Evolutionary conservation across 352 stramenopile genomes (phyloP).

Genomic region (Pythium monospermum): DNA sequence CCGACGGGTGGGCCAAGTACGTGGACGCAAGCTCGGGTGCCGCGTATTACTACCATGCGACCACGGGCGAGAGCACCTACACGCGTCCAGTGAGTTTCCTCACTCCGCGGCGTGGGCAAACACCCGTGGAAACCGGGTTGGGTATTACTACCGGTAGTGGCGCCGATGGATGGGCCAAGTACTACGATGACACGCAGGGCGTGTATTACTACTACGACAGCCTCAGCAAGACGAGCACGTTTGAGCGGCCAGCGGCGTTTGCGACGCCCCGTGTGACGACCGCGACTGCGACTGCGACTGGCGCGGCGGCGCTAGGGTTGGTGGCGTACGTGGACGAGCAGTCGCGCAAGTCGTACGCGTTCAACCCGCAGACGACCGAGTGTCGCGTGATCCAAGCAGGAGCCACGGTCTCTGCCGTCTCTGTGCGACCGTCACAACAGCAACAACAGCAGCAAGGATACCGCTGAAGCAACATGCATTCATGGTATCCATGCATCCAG

Average conservation of each 20-base stretch:
- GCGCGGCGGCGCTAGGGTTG: constrained; percentile 7
- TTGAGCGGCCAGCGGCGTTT: constrained; percentile 35
- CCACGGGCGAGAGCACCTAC: constrained; percentile 11
- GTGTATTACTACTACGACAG: constrained; percentile 71
- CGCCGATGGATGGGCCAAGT: constrained; percentile 45
- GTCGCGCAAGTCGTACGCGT: constrained; percentile 41
- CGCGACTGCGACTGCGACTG: neutral
- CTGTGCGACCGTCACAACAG: too few species aligned
- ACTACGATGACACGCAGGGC: constrained; percentile 44
- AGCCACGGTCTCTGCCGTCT: too few species aligned
- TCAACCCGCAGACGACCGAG: constrained; percentile 46
- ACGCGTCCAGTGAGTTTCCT: constrained; percentile 11
- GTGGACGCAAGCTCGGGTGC: constrained; percentile 37
- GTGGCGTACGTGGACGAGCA: constrained; percentile 37
- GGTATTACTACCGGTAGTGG: too few species aligned
- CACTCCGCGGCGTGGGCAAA: constrained; percentile 6
- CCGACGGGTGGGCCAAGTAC: constrained; percentile 50
- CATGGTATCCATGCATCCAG: too few species aligned
- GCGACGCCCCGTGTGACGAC: constrained; percentile 33
- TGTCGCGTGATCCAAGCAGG: too few species aligned
- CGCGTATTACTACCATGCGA: constrained; percentile 29
- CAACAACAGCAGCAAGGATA: too few species aligned
- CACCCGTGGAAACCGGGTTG: neutral
- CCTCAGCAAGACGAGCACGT: constrained; percentile 37
- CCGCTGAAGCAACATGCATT: too few species aligned